Base-by-base conservation (phyloP, 352 stramenopile genomes). In the Pythium monospermum region DNA sequence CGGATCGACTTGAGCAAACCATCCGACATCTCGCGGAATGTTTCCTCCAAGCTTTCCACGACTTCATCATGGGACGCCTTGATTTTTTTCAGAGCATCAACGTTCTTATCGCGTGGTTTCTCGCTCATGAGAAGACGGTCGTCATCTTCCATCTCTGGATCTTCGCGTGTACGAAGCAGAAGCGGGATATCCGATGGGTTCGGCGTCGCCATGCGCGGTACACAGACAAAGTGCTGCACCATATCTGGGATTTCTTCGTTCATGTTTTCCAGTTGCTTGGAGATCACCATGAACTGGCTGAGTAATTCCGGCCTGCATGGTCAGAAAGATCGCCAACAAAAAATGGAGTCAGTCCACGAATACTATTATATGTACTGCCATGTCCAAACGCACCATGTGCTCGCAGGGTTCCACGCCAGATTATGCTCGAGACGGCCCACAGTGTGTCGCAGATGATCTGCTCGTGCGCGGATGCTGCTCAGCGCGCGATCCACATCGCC, bases 261-360 rank as follows among this genome's bases (percentile, higher is more conserved):
- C 72, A 93, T 93, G 62, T 93, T 93, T 65, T 93, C 82, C 21
- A 92, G 61, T 54, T 92, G 82, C 61, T 92, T 92, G 42, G 82
- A 76, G 48, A 92, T 88, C 32, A 92, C 82, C 73, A 89, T 85
- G 59, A 85, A 92, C 65, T 92, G 80, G 46, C 82, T 87, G 39
- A 92, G 58, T 31, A 91, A 68, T 56, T 92, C 79, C 1, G 82
- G 82, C 79, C 79, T 90, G n/a, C n/a, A 38, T 6, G 8, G n/a
- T 7, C 19, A n/a, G 3, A 30, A 15, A 3, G 19, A 35, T 16
- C 10, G 21, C 12, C 36, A 38, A 6, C n/a, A n/a, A n/a, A n/a
- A n/a, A n/a, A n/a, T n/a, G n/a, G n/a, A n/a, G n/a, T n/a, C n/a
- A n/a, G n/a, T n/a, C n/a, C n/a, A n/a, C n/a, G n/a, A n/a, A n/a